phyloP scores from a whole-genome alignment of 106 monocot species.

The Agapanthus africanus region DNA sequence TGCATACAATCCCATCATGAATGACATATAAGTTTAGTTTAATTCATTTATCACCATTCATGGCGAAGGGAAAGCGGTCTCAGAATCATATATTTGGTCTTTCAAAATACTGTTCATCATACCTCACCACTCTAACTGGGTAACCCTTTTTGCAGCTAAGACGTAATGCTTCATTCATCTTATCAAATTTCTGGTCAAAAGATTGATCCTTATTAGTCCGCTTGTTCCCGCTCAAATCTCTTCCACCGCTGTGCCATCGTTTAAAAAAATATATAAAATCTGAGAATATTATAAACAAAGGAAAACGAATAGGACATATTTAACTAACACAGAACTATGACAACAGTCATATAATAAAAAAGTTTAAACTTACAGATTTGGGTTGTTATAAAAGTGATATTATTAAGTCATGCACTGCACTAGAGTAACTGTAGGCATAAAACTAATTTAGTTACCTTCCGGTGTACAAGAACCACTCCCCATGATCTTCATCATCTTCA shows the following conservation, averaged over 20 bases:
- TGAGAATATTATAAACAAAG: too few species aligned
- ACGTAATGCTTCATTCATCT: constrained; percentile 46
- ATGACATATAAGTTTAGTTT: not conserved
- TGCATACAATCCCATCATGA: not conserved
- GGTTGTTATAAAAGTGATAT: too few species aligned
- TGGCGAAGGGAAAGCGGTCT: not conserved
- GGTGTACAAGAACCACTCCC: constrained; percentile 98
- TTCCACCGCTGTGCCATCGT: constrained; percentile 42
- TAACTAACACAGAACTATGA: too few species aligned
- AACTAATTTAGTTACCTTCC: too few species aligned
- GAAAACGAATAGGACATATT: too few species aligned
- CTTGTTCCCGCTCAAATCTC: constrained; percentile 68
- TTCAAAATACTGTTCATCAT: not conserved
- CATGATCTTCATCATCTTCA: constrained; percentile 96
- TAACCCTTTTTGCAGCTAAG: constrained; percentile 64
- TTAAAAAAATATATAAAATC: too few species aligned
- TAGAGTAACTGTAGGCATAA: too few species aligned
- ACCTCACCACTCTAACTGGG: constrained; percentile 69
- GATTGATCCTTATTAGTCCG: constrained; percentile 63
- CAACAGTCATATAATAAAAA: too few species aligned
- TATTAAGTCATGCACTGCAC: too few species aligned
- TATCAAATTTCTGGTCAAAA: constrained; percentile 61
- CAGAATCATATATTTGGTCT: not conserved
- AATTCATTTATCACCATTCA: not conserved
- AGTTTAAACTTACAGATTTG: too few species aligned